phyloP scores from a whole-genome alignment of 352 stramenopile genomes.

The Globisporangium ultimum region DNA sequence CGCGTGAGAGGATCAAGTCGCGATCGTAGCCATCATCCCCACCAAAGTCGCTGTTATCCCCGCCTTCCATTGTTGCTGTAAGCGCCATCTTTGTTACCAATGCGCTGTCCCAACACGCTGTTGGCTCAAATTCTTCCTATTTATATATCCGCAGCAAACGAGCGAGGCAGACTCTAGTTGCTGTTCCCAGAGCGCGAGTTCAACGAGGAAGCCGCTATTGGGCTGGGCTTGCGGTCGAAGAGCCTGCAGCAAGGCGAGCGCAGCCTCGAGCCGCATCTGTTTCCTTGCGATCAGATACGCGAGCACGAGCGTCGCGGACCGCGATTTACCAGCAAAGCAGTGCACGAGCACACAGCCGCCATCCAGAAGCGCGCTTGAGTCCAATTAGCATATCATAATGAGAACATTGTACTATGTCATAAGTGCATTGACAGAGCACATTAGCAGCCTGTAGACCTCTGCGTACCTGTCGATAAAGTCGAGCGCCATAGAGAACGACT shows the following conservation, averaged over 20 bases:
- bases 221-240: conserved; percentile 56
- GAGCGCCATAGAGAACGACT: conserved; percentile 42
- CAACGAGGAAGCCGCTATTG: conserved; percentile 61
- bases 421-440: no score
- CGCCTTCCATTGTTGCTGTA: no score
- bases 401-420: no score
- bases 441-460: conserved; percentile 19
- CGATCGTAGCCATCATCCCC: conserved; percentile 4
- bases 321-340: conserved; percentile 67
- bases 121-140: no score
- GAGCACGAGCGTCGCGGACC: conserved; percentile 64
- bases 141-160: no score
- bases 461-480: conserved; percentile 60
- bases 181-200: conserved; percentile 20
- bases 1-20: conserved; percentile 46
- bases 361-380: conserved; percentile 28
- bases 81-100: no score
- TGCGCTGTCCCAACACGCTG: no score
- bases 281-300: conserved; percentile 53
- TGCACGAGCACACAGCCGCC: conserved; percentile 69
- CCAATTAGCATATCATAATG: no score
- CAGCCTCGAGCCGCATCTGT: conserved; percentile 30
- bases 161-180: no score
- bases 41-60: no score
- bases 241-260: conserved; percentile 32